Evolutionary conservation across 139 green algal species (phyloP), one percentile per base, ranked within the genome.

Genomic region (Tetratostichococcus sp.): DNA sequence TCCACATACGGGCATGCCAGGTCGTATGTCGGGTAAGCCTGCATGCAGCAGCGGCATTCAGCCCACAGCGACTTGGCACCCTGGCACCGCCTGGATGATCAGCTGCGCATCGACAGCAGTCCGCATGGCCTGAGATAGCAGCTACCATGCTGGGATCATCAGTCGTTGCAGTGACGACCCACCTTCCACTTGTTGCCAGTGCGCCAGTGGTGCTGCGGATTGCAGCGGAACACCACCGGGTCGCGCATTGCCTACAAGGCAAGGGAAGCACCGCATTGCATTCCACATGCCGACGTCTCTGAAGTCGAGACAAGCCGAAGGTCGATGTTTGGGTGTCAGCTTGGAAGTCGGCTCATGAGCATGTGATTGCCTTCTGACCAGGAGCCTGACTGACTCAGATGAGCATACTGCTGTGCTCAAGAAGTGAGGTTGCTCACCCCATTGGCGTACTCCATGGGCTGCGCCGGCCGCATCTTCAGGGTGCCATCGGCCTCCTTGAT

Each of bases 21-120:
- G 89, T 99, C 96, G 80, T 99, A 99, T 5, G 96, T 99, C 68
- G 96, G 96, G 85, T 99, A 99, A 66, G 93, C 83, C 89, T 97
- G 86, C 25, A 28, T 8, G 14, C 39, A 14, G 8, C 30, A 42
- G 65, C 39, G 30, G 25, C 17, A 70, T 28, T 19, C 5, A 42
- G 5, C 30, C 25, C 22, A 70, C 4, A n/a, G n/a, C n/a, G n/a
- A n/a, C n/a, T n/a, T n/a, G n/a, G n/a, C n/a, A n/a, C n/a, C n/a
- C n/a, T n/a, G n/a, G n/a, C n/a, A n/a, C n/a, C n/a, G n/a, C n/a
- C n/a, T n/a, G n/a, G n/a, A n/a, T n/a, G n/a, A n/a, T n/a, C n/a
- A n/a, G n/a, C n/a, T n/a, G n/a, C n/a, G n/a, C n/a, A n/a, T n/a
- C n/a, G n/a, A n/a, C n/a, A n/a, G n/a, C n/a, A n/a, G n/a, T n/a